Evolutionary conservation across 202 grass and related monocot species (phyloP), one percentile per base, ranked within the genome.

Genomic region (Thinopyrum obtusiflorum): DNA sequence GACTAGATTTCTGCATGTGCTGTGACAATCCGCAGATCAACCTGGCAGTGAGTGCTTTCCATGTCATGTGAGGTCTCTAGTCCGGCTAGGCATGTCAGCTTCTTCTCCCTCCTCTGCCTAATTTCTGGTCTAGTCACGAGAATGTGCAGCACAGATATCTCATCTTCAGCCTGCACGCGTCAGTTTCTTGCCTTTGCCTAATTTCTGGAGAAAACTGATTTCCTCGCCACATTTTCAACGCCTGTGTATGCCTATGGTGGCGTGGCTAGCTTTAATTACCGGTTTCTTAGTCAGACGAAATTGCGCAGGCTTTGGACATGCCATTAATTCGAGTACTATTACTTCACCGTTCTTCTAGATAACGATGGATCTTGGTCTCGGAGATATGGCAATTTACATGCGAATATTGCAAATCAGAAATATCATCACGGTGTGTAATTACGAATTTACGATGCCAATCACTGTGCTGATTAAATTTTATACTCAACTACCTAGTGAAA

Each of bases 261-360:
- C 12, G 11, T 74, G 39, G 37, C 87, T 68, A 77, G 82, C 83
- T 46, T 77, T 63, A 32, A 68, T 70, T 69, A 24, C 60, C 44
- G 11, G 68, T 24, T 68, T 27, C 4, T 31, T 14, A 77, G 53
- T 39, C 71, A 51, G 47, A 61, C 15, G 21, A 70, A 63, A 11
- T 57, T 37, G 1, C 59, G 21, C 31, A 11, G 46, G 28, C 27
- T 24, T 66, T 68, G n/a, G n/a, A 61, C 47, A 51, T 51, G 47
- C 15, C 18, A 42, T 75, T 73, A 62, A 81, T 21, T 66, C 23
- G n/a, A 74, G 71, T 21, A 78, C 40, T 39, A 4, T 51, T 51
- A 51, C 47, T 51, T 14, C 21, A 49, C 10, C 23, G 17, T 32
- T 68, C 21, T 63, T 60, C 10, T 28, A 15, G 28, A 23, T 46